These are phyloP conservation scores for Phanerodontia chrysosporium DNA, from an alignment of 768 basidiomycete genomes.

Conservation along the genomic window DNA sequence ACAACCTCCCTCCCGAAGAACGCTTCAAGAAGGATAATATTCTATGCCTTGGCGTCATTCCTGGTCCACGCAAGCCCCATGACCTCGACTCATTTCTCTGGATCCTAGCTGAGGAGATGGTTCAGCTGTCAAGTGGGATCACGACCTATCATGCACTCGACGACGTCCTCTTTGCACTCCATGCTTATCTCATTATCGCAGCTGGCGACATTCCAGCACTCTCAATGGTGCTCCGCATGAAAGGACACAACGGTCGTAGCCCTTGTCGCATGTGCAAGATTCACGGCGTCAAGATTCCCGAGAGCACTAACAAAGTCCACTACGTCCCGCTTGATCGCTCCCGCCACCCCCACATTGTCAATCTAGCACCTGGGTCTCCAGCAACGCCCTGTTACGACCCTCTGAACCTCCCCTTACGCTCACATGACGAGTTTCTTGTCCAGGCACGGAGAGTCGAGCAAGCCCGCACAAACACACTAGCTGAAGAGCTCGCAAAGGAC, in stretches of 20 bases:
- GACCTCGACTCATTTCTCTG: slow-evolving; percentile 25
- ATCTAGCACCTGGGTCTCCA: no score
- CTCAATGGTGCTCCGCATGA: slow-evolving; percentile 24
- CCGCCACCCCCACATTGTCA: slow-evolving; percentile 4
- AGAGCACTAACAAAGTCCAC: neutral
- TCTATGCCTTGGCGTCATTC: slow-evolving; percentile 21
- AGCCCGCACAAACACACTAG: slow-evolving; percentile 1
- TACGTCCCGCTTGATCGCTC: slow-evolving; percentile 18
- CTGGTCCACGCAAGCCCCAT: slow-evolving; percentile 17
- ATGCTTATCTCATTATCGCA: slow-evolving; percentile 19
- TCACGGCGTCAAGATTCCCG: slow-evolving; percentile 12
- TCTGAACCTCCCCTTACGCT: slow-evolving; percentile 11
- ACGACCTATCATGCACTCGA: slow-evolving; percentile 11
- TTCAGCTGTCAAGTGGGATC: slow-evolving; percentile 19
- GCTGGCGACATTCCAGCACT: slow-evolving; percentile 26
- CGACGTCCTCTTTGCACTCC: slow-evolving; percentile 17
- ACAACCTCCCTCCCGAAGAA: slow-evolving; percentile 26
- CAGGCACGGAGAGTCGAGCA: slow-evolving; percentile 14
- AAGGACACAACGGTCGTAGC: slow-evolving; percentile 22
- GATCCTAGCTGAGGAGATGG: slow-evolving; percentile 25
- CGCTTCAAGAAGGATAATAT: slow-evolving; percentile 15
- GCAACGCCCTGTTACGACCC: slow-evolving; percentile 10
- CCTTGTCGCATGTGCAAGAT: slow-evolving; percentile 26
- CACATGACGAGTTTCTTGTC: slow-evolving; percentile 12
- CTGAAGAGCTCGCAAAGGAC: slow-evolving; percentile 12